Conservation (phyloP, 768 basidiomycete genomes). For the Albatrellus ellisii region DNA sequence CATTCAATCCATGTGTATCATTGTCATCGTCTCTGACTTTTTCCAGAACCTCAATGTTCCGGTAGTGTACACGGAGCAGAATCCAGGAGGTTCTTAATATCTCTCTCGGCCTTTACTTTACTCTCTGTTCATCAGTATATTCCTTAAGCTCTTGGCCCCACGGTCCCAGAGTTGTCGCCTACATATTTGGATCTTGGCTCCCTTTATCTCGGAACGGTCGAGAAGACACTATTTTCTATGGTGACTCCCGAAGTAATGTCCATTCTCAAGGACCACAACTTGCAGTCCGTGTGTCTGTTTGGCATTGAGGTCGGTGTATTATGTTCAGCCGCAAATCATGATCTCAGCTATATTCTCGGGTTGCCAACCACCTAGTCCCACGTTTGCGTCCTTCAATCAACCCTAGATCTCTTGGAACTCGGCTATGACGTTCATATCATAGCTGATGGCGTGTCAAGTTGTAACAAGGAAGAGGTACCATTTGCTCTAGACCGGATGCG, state of each 20-base stretch:
- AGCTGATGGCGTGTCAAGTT: constrained; percentile 77
- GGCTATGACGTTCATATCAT: constrained; percentile 51
- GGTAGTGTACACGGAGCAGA: constrained; percentile 78
- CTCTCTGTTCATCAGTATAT: background rate
- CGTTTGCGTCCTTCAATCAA: constrained; percentile 80
- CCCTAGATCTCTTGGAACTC: constrained; percentile 45
- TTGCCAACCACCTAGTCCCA: constrained; percentile 45
- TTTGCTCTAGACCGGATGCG: constrained; percentile 59
- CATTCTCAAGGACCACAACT: constrained; percentile 31
- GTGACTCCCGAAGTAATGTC: constrained; percentile 48
- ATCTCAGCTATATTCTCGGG: too few relatives aligned
- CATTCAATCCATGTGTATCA: constrained; percentile 2
- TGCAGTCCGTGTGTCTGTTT: constrained; percentile 59
- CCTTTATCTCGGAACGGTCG: constrained; percentile 46
- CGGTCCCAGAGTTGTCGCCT: constrained; percentile 39
- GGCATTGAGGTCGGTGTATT: constrained; percentile 67
- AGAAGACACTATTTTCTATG: constrained; percentile 86
- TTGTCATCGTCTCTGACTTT: background rate
- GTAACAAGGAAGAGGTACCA: constrained; percentile 68
- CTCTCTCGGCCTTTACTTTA: background rate
- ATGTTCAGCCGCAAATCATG: background rate
- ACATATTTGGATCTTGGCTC: constrained; percentile 38
- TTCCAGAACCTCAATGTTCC: constrained; percentile 52
- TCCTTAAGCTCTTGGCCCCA: constrained; percentile 51
- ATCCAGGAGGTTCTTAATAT: constrained; percentile 45